These are phyloP conservation scores for Naganishia vishniacii DNA, from an alignment of 768 basidiomycete species.

Conservation along the genomic window DNA sequence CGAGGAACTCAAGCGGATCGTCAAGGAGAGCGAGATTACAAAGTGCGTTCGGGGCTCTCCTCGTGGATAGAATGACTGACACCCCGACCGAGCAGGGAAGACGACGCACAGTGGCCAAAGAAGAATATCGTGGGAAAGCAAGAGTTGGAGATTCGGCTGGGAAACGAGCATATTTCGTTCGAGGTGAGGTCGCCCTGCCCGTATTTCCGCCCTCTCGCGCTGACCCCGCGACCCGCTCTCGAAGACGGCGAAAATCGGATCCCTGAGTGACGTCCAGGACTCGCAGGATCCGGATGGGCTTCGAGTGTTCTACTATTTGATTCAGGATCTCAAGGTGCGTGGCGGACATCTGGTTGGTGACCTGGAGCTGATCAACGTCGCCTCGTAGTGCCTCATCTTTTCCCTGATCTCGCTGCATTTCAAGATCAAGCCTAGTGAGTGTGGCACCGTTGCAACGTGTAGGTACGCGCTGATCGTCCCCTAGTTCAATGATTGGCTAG, in stretches of 20 bases:
- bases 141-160: constrained; percentile 89
- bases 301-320: constrained; percentile 95
- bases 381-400: constrained; percentile 82
- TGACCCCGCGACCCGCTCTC: background rate
- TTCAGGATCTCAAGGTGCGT: constrained; percentile 89
- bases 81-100: constrained; percentile 77
- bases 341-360: background rate
- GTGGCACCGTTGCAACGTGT: background rate
- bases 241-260: constrained; percentile 96
- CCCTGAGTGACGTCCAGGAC: constrained; percentile 91
- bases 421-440: constrained; percentile 90
- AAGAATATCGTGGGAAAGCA: constrained; percentile 99
- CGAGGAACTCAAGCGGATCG: constrained; percentile 88
- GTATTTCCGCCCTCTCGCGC: background rate
- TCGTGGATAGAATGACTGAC: too few relatives aligned
- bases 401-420: constrained; percentile 97
- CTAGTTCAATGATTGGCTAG: background rate
- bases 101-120: constrained; percentile 97
- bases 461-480: background rate
- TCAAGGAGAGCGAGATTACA: constrained; percentile 86
- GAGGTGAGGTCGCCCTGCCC: constrained; percentile 59
- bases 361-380: background rate
- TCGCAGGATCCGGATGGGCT: constrained; percentile 96
- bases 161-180: constrained; percentile 92
- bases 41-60: constrained; percentile 58